A percentile compares a stretch with the other conserved stretches of the same genome.
phyloP scores from a whole-genome alignment of 768 basidiomycete species.

The Psilocybe sp. region DNA sequence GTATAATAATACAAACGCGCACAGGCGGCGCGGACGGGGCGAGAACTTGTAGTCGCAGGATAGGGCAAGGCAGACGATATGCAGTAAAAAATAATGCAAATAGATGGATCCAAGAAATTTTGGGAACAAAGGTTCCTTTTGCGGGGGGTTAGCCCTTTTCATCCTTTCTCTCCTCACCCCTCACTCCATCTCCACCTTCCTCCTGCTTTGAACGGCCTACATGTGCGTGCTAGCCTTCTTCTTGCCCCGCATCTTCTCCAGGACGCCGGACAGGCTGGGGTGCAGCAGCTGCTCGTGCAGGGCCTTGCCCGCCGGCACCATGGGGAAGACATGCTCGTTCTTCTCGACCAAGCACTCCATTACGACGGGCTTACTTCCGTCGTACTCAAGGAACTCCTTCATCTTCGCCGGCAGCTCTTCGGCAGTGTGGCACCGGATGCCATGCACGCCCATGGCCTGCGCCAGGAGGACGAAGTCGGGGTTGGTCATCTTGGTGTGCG shows the following conservation, averaged over 20 bases:
- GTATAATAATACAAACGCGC: no score
- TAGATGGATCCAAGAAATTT: no score
- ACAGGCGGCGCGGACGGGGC: no score
- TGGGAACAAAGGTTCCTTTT: no score
- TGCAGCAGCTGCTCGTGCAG: constrained; percentile 89
- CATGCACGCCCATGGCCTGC: constrained; percentile 89
- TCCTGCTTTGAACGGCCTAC: background rate
- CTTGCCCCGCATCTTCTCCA: constrained; percentile 13
- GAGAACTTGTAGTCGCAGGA: no score
- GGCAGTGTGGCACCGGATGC: constrained; percentile 66
- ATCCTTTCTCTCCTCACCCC: background rate
- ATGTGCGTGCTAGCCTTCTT: constrained; percentile 1
- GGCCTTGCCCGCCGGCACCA: constrained; percentile 93
- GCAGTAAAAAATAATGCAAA: no score
- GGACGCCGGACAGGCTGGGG: constrained; percentile 38
- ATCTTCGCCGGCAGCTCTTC: constrained; percentile 90
- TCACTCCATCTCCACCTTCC: background rate
- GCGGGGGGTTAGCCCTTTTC: constrained; percentile 1
- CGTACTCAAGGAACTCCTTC: constrained; percentile 98
- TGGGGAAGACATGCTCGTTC: constrained; percentile 88
- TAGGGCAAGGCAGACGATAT: no score
- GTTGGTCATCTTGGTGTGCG: constrained; percentile 93
- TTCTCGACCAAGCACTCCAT: constrained; percentile 87
- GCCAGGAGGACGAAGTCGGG: constrained; percentile 93
- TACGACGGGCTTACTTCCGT: constrained; percentile 79